Evolutionary conservation across 192 early-diverging fungal genomes (phyloP).

Genomic region (Glomus cerebriforme): DNA sequence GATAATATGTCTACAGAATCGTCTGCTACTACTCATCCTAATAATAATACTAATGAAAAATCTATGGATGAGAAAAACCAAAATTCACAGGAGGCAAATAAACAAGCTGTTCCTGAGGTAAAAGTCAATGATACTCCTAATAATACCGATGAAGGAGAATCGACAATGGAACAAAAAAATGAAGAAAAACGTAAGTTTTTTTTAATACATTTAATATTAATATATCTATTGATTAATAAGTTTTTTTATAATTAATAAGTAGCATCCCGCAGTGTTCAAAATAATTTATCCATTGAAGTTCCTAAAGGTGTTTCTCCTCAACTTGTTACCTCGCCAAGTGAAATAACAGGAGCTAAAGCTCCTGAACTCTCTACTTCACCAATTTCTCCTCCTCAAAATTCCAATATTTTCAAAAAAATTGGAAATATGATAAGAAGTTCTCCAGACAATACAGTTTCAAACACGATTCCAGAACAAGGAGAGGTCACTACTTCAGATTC

Average conservation of each 20-base stretch:
- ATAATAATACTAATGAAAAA: background rate
- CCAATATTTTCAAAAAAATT: background rate
- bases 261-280: too few relatives aligned
- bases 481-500: background rate
- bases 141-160: background rate
- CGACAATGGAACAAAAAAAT: background rate
- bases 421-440: background rate
- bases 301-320: background rate
- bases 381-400: background rate
- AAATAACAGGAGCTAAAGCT: background rate
- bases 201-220: background rate
- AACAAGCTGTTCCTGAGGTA: background rate
- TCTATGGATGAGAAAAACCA: background rate
- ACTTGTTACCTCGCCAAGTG: background rate
- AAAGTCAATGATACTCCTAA: background rate
- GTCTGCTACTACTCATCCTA: background rate
- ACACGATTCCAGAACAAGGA: background rate
- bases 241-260: too few relatives aligned
- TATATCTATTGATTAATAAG: too few relatives aligned
- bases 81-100: background rate
- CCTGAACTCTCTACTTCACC: background rate
- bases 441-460: background rate
- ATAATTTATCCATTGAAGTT: background rate
- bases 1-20: background rate
- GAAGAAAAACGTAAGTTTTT: background rate